Evolutionary conservation across 805 yeast genomes (phyloP).

Genomic region (Candida morakotiae): DNA sequence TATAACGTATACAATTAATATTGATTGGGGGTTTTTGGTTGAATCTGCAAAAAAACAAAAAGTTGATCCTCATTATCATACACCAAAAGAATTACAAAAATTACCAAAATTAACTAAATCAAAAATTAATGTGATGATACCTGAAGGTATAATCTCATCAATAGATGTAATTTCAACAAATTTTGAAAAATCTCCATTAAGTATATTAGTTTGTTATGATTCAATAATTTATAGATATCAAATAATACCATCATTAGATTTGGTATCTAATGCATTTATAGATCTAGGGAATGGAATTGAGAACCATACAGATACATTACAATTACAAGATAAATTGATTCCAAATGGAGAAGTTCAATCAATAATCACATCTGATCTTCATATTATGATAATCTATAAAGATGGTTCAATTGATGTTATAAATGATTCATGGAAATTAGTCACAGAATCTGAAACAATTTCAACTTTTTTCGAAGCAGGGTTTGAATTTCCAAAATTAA

Average conservation of each 20-base stretch:
- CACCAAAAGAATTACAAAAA: conserved; percentile 42
- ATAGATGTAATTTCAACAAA: conserved; percentile 46
- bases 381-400: conserved; percentile 35
- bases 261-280: conserved; percentile 26
- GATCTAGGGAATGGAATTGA: conserved; percentile 20
- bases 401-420: conserved; percentile 46
- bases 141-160: conserved; percentile 18
- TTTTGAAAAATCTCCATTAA: conserved; percentile 39
- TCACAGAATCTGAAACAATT: conserved; percentile 27
- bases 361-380: conserved; percentile 34
- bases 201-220: conserved; percentile 41
- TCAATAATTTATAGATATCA: conserved; percentile 25
- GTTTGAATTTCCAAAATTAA: conserved; percentile 38
- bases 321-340: conserved; percentile 23
- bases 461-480: conserved; percentile 51
- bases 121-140: conserved; percentile 28
- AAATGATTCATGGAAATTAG: conserved; percentile 30
- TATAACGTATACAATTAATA: conserved; percentile 35
- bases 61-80: conserved; percentile 45
- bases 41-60: conserved; percentile 45
- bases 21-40: conserved; percentile 56
- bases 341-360: conserved; percentile 24
- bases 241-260: conserved; percentile 16
- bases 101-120: conserved; percentile 36
- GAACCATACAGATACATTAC: conserved; percentile 10